Conservation (phyloP, 2,329 filamentous ascomycete species). For the Fusarium praegraminearum region DNA sequence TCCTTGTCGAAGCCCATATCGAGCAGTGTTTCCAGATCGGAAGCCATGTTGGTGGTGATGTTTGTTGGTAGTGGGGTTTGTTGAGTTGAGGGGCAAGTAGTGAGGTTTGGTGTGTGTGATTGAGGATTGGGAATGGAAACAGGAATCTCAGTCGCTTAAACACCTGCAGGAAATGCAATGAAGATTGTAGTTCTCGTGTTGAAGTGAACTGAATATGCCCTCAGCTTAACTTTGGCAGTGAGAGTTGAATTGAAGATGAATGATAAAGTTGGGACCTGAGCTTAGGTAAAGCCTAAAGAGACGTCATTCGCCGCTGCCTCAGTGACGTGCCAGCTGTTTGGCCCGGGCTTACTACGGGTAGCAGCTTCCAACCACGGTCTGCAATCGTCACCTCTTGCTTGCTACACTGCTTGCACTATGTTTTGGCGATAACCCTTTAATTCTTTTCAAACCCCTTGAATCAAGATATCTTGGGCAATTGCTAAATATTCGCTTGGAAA, state of each 20-base stretch:
- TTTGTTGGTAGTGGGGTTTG: slow-evolving; percentile 41
- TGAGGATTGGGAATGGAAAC: not conserved
- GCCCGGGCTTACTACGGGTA: slow-evolving; percentile 47
- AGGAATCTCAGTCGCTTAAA: not conserved
- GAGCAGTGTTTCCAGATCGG: slow-evolving; percentile 71
- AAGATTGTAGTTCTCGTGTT: not conserved
- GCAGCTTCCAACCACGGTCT: not conserved
- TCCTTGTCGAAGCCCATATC: slow-evolving; percentile 87
- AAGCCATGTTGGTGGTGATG: slow-evolving; percentile 63
- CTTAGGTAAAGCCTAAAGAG: slow-evolving; percentile 32
- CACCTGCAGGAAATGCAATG: not conserved
- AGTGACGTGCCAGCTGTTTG: slow-evolving; percentile 24
- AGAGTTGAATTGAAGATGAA: slow-evolving; percentile 1
- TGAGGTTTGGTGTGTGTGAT: not conserved
- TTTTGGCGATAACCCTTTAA: not conserved
- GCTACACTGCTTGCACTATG: not conserved
- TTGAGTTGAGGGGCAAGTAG: slow-evolving; percentile 33
- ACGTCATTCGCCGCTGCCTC: slow-evolving; percentile 49
- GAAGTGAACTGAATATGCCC: not conserved
- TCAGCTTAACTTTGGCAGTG: not conserved
- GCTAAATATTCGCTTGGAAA: not conserved
- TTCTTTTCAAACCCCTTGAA: not conserved
- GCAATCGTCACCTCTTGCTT: not conserved
- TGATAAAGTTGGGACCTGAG: slow-evolving; percentile 1
- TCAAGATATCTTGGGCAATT: not conserved